Percentiles rank a stretch among this genome's conserved stretches.
Evolutionary conservation across 2,329 filamentous ascomycete genomes (phyloP).

Genomic region (Aaosphaeria arxii): DNA sequence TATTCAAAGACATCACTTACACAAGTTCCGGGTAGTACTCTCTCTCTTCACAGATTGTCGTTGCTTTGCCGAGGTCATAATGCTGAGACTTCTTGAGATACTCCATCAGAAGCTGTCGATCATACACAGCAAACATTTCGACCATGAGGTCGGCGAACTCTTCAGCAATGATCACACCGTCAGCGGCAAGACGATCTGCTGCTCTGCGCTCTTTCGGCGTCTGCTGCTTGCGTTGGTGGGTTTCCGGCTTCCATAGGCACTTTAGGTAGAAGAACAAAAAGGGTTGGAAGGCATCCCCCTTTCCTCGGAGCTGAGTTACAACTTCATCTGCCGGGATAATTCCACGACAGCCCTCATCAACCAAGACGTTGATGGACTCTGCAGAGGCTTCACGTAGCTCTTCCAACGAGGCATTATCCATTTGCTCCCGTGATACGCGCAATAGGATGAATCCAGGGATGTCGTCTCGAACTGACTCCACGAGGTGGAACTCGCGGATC

Average conservation of each 20-base stretch:
- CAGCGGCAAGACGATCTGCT: slow-evolving; percentile 46
- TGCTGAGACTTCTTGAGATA: slow-evolving; percentile 81
- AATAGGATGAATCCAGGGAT: slow-evolving; percentile 85
- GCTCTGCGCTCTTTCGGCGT: slow-evolving; percentile 39
- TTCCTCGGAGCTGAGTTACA: slow-evolving; percentile 69
- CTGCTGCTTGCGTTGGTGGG: slow-evolving; percentile 43
- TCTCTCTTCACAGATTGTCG: slow-evolving; percentile 73
- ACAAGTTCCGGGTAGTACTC: slow-evolving; percentile 92
- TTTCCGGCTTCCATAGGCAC: slow-evolving; percentile 77
- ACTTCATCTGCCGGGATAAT: slow-evolving; percentile 77
- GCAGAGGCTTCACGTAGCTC: slow-evolving; percentile 78
- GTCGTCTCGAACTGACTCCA: slow-evolving; percentile 84
- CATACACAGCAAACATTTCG: slow-evolving; percentile 80
- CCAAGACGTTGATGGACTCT: slow-evolving; percentile 81
- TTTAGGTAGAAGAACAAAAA: slow-evolving; percentile 93
- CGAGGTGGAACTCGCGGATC: slow-evolving; percentile 84
- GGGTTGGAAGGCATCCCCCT: slow-evolving; percentile 57
- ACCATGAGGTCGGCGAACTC: slow-evolving; percentile 84
- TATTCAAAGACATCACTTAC: slow-evolving; percentile 20
- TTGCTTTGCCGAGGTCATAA: slow-evolving; percentile 80
- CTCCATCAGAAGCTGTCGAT: slow-evolving; percentile 76
- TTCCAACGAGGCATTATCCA: slow-evolving; percentile 60
- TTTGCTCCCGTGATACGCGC: slow-evolving; percentile 71
- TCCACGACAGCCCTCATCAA: slow-evolving; percentile 87
- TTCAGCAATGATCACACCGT: slow-evolving; percentile 71